Base-by-base conservation (phyloP, 176 grass and related monocot genomes). In the Phragmites australis region DNA sequence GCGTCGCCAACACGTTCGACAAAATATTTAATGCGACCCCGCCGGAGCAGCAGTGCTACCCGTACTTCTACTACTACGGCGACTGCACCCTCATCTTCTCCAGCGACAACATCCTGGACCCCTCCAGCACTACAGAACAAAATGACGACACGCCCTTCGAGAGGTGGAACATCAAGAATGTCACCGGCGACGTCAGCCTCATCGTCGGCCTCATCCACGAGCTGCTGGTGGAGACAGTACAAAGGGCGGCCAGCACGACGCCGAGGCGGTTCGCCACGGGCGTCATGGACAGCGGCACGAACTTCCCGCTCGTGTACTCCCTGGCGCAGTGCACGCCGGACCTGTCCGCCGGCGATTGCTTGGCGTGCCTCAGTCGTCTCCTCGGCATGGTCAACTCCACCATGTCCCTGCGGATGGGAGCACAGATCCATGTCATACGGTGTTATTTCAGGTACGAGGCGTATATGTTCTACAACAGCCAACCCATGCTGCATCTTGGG, bases 241-340 rank as follows among this genome's bases (percentile, higher is more conserved):
- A 0, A 14, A 1, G 21, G 7, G 81, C 81, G 23, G 70, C 81
- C 2, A 19, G 2, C 34, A 2, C 59, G 2, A 26, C 39, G 1
- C 31, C 60, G 16, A 57, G 39, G 72, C 19, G 61, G 82, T 84
- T 84, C 27, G 72, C 82, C 37, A 74, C 70, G 5, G 70, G 32
- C 15, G 73, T 44, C 58, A 75, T 67, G 71, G 48, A 76, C 60
- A 54, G 16, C n/a, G 37, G 52, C 37, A 10, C 10, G 3, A 27
- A 8, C 2, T 55, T 75, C 15, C 72, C 72, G n/a, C n/a, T n/a
- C n/a, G n/a, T n/a, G n/a, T n/a, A n/a, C n/a, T n/a, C n/a, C n/a
- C n/a, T n/a, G n/a, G n/a, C n/a, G n/a, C n/a, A n/a, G n/a, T n/a
- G n/a, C n/a, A n/a, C n/a, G n/a, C n/a, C n/a, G n/a, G n/a, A n/a